Base-by-base conservation (phyloP, 331 rosid species). In the Rosa hybrid region DNA sequence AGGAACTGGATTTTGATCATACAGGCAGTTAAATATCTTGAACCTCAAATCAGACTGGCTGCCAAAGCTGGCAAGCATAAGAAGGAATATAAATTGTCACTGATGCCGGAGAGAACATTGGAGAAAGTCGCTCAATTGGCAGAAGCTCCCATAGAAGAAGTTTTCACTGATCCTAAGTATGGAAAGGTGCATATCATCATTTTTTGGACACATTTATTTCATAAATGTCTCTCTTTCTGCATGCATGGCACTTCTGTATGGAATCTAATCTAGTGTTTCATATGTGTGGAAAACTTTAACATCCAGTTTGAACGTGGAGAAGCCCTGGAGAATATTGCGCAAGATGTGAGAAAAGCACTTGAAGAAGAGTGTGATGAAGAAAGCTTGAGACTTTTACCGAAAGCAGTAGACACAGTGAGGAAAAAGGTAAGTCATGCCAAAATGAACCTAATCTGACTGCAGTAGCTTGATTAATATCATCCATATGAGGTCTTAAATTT, bases 261-360 rank as follows among this genome's bases (percentile, higher is more conserved):
- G 23, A 10, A 68, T 48, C 62, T 80, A 79, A 69, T 70, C 80
- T 59, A 60, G 34, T 30, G 51, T 78, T 30, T 81, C 46, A n/a
- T 70, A 64, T 77, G 69, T 38, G 38, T 80, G 71, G 49, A 77
- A 70, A 69, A 68, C 38, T 78, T 59, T 86, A 67, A 74, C 54
- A 57, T 86, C n/a, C 81, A 95, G 99, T 93, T 93, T 89, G 97
- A 93, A 86, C 99, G 98, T 57, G 99, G 99, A 72, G 92, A 91
- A 87, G 99, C 98, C 74, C 84, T 95, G 75, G 98, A 95, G 4
- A 90, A 90, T 73, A 95, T 95, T 81, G 34, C 91, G 21, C 89
- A 90, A 85, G 97, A 91, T 78, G 99, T 93, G 46, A 90, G 72
- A 89, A 91, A 75, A 82, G 89, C 80, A 75, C 89, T 95, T 70